Evolutionary conservation across 805 yeast species (phyloP).

Genomic region (Danielia reshetovae): DNA sequence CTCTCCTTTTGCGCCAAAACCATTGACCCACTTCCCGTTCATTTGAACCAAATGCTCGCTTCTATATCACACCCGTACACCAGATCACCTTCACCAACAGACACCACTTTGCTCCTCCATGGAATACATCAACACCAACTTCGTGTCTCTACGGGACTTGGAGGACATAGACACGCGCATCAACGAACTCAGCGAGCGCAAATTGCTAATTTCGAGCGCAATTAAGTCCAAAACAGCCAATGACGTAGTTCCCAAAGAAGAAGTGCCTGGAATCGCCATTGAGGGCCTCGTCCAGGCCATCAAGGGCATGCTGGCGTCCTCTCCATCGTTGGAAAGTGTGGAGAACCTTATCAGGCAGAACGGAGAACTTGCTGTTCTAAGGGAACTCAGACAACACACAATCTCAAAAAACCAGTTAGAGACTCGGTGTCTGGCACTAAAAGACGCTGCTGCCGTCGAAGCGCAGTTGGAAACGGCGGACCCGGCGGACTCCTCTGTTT

Average conservation of each 20-base stretch:
- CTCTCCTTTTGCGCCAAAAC: too few relatives aligned
- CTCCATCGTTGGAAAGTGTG: background rate
- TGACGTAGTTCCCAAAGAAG: background rate
- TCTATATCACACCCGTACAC: conserved; percentile 1
- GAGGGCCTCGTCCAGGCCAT: conserved; percentile 8
- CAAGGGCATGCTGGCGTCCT: background rate
- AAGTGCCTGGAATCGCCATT: conserved; percentile 2
- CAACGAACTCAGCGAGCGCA: conserved; percentile 19
- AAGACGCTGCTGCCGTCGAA: conserved; percentile 5
- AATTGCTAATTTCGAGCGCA: conserved; percentile 5
- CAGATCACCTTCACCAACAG: background rate
- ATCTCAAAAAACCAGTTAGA: conserved; percentile 1
- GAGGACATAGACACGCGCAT: conserved; percentile 23
- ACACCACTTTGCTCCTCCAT: conserved; percentile 7
- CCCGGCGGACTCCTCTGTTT: background rate
- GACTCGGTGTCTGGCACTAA: conserved; percentile 1
- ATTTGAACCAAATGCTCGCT: too few relatives aligned
- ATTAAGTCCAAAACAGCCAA: conserved; percentile 3
- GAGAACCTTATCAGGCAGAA: conserved; percentile 1
- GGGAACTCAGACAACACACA: conserved; percentile 2
- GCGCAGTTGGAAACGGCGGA: conserved; percentile 4
- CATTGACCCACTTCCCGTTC: too few relatives aligned
- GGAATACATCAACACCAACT: conserved; percentile 32
- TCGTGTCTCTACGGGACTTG: conserved; percentile 34
- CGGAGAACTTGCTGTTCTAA: conserved; percentile 5